Conservation (phyloP, 768 basidiomycete species). For the Ephemerocybe angulata region DNA sequence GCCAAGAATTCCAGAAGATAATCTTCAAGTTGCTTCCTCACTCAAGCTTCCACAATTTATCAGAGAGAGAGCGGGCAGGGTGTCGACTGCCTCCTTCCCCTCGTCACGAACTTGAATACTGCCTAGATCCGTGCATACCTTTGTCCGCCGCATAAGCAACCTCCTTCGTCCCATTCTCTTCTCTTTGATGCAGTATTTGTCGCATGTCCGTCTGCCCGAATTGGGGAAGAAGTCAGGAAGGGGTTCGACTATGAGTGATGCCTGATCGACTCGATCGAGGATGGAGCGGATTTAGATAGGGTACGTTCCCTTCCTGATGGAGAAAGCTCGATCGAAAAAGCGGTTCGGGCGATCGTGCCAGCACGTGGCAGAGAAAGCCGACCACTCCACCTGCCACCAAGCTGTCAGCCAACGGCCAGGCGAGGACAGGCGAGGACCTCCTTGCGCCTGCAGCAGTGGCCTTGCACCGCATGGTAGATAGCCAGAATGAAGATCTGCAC, state of each 20-base stretch:
- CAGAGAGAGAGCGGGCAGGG: neutral
- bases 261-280: conserved; percentile 15
- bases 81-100: no score
- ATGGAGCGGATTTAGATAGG: conserved; percentile 13
- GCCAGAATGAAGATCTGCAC: no score
- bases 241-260: conserved; percentile 8
- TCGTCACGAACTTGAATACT: no score
- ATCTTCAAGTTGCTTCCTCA: no score
- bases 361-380: no score
- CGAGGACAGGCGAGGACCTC: no score
- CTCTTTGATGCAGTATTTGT: neutral
- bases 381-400: no score
- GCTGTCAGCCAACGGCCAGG: no score
- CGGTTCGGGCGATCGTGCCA: conserved; percentile 8
- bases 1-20: neutral
- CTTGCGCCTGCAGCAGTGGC: no score
- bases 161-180: neutral
- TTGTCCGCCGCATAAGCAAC: neutral
- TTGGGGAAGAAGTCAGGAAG: conserved; percentile 8
- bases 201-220: neutral
- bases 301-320: conserved; percentile 10
- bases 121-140: neutral
- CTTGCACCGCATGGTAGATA: no score
- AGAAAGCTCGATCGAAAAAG: conserved; percentile 8
- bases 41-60: neutral